phyloP scores from a whole-genome alignment of 148 eudicot genomes.

The Vaccinium myrtillus region DNA sequence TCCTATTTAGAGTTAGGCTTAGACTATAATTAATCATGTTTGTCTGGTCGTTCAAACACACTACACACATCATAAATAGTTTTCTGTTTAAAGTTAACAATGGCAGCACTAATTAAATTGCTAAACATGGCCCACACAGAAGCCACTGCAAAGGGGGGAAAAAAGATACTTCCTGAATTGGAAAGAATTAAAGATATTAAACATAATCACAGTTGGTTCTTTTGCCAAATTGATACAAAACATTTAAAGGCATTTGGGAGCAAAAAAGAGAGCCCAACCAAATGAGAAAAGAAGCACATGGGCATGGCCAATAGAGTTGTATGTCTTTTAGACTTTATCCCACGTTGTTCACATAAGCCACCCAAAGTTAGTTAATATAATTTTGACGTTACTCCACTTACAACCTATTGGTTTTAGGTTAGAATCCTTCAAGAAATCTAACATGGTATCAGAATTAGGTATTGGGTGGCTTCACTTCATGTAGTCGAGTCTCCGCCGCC shows the following conservation, averaged over 20 bases:
- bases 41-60: slow-evolving; percentile 19
- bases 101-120: slow-evolving; percentile 12
- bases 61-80: slow-evolving; percentile 6
- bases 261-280: neutral
- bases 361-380: too few species aligned
- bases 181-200: slow-evolving; percentile 15
- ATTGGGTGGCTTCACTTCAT: too few species aligned
- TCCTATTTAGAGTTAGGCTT: slow-evolving; percentile 19
- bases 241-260: neutral
- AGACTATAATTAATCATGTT: slow-evolving; percentile 19
- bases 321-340: slow-evolving; percentile 13
- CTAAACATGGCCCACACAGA: slow-evolving; percentile 19
- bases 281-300: slow-evolving; percentile 12
- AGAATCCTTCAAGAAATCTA: too few species aligned
- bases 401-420: too few species aligned
- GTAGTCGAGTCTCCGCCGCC: too few species aligned
- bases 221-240: slow-evolving; percentile 9
- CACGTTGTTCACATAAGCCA: too few species aligned
- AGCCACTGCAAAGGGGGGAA: neutral
- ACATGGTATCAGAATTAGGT: too few species aligned
- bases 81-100: neutral
- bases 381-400: too few species aligned
- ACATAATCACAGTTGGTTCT: slow-evolving; percentile 10
- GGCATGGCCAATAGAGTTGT: slow-evolving; percentile 16
- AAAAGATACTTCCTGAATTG: slow-evolving; percentile 20